These are phyloP conservation scores for Cylindrodendrum hubeiense DNA, from an alignment of 2,329 filamentous ascomycete genomes.

Conservation along the genomic window DNA sequence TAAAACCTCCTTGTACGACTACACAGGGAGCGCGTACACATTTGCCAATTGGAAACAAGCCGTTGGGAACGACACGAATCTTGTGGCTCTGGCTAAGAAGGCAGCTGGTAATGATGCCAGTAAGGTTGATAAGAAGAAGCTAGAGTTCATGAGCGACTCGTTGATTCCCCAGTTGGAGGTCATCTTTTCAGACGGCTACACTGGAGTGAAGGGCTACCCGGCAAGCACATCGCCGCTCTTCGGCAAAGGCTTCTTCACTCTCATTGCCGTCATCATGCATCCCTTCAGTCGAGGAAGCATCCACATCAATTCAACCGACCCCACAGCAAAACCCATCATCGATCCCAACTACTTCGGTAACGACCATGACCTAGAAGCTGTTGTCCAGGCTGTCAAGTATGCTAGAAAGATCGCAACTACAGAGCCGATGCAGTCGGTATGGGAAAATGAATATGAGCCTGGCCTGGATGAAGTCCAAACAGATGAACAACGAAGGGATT, in stretches of 20 bases:
- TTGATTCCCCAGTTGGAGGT: slow-evolving; percentile 44
- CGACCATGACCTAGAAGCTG: slow-evolving; percentile 48
- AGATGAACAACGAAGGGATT: slow-evolving; percentile 30
- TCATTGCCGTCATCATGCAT: slow-evolving; percentile 70
- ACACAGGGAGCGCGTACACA: slow-evolving; percentile 34
- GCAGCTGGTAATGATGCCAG: slow-evolving; percentile 45
- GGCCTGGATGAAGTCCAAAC: slow-evolving; percentile 34
- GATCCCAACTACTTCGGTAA: slow-evolving; percentile 43
- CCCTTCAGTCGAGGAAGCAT: slow-evolving; percentile 59
- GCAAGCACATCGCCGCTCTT: slow-evolving; percentile 40
- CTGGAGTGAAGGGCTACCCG: slow-evolving; percentile 45
- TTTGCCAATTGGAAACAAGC: slow-evolving; percentile 40
- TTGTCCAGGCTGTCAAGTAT: slow-evolving; percentile 48
- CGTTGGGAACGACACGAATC: slow-evolving; percentile 25
- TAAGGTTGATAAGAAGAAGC: slow-evolving; percentile 53
- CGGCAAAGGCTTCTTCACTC: slow-evolving; percentile 54
- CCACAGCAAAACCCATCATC: slow-evolving; percentile 36
- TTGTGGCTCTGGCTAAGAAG: slow-evolving; percentile 28
- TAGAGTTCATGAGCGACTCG: slow-evolving; percentile 51
- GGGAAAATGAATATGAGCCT: slow-evolving; percentile 51
- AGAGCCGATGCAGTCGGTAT: slow-evolving; percentile 47
- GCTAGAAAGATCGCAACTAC: slow-evolving; percentile 47
- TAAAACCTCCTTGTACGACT: slow-evolving; percentile 35
- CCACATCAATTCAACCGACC: slow-evolving; percentile 35
- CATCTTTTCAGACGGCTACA: slow-evolving; percentile 47